phyloP scores from a whole-genome alignment of 805 yeast species.

The Pichia gijzeniarum region DNA sequence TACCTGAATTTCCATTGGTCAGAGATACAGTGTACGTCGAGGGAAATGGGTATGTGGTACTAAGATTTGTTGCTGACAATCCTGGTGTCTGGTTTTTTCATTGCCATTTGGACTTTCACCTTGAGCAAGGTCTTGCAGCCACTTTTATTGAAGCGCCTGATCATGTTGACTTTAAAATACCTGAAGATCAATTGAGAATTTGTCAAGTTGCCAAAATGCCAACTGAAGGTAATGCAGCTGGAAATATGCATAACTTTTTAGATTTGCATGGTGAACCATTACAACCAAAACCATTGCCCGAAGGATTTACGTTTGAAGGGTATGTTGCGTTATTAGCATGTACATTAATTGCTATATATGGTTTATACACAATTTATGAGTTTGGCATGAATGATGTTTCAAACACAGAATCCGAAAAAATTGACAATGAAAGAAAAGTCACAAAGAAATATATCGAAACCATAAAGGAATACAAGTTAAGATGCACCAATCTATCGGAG shows the following conservation, averaged over 20 bases:
- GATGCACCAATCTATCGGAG: not conserved
- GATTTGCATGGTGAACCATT: conserved; percentile 53
- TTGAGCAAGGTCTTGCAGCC: conserved; percentile 74
- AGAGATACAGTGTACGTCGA: conserved; percentile 71
- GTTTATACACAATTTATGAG: conserved; percentile 50
- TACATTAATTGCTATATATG: conserved; percentile 50
- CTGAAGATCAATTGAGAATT: conserved; percentile 41
- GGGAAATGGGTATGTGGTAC: conserved; percentile 60
- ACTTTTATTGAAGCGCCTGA: conserved; percentile 67
- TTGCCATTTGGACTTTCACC: conserved; percentile 85
- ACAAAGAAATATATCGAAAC: conserved; percentile 11
- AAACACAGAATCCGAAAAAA: conserved; percentile 22
- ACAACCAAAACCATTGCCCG: conserved; percentile 59
- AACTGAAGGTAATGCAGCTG: conserved; percentile 69
- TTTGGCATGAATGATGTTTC: conserved; percentile 63
- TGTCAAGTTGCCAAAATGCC: conserved; percentile 45
- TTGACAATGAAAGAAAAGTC: conserved; percentile 15
- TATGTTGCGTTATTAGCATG: conserved; percentile 56
- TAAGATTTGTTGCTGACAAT: conserved; percentile 73
- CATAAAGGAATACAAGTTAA: conserved; percentile 1
- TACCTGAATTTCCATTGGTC: conserved; percentile 53
- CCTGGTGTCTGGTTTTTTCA: conserved; percentile 96
- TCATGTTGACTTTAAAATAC: conserved; percentile 37
- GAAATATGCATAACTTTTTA: conserved; percentile 45
- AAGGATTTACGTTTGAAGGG: conserved; percentile 66